Evolutionary conservation across 2,329 filamentous ascomycete species (phyloP), one percentile per base, ranked within the genome.

Genomic region (Monilinia vaccinii-corymbosi): DNA sequence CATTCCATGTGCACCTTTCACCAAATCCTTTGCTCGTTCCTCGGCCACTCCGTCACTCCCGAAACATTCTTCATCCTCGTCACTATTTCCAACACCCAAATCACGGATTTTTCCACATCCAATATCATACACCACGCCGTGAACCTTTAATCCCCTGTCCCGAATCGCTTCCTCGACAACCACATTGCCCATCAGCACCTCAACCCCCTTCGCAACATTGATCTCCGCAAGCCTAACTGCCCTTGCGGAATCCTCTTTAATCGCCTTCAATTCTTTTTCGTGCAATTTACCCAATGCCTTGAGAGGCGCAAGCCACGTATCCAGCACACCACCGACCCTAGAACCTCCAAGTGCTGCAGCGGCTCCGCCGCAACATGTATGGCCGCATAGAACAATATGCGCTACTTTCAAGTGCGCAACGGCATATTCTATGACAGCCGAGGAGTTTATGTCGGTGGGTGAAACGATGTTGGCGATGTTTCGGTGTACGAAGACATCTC

Each of bases 391-490:
- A 59, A 89, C 79, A 56, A 89, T 81, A 73, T 89, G 85, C 72
- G 85, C 80, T 67, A 89, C 86, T 67, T 86, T 83, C 40, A 95
- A 77, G 71, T 88, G 79, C 60, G 75, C 77, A 61, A 95, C 88
- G 47, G 89, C 87, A 71, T 87, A 95, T 71, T 93, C 86, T 71
- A 95, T 86, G 49, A 93, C 89, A 59, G 84, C 82, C 13, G 84
- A 80, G 38, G 85, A 85, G 75, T 84, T 89, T 72, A 93, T 81
- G 72, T 96, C 91, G 68, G 84, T 85, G 23, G 85, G 77, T 60
- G 85, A 84, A 64, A 95, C 76, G 70, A 93, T 83, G 77, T 95
- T 95, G 74, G 89, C 90, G 72, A 96, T 92, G 78, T 95, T 95
- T 72, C 91, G 88, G 78, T 95, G 90, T 56, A 91, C 87, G 73